Base-by-base conservation (phyloP, 768 basidiomycete genomes). In the Trametes elegans region DNA sequence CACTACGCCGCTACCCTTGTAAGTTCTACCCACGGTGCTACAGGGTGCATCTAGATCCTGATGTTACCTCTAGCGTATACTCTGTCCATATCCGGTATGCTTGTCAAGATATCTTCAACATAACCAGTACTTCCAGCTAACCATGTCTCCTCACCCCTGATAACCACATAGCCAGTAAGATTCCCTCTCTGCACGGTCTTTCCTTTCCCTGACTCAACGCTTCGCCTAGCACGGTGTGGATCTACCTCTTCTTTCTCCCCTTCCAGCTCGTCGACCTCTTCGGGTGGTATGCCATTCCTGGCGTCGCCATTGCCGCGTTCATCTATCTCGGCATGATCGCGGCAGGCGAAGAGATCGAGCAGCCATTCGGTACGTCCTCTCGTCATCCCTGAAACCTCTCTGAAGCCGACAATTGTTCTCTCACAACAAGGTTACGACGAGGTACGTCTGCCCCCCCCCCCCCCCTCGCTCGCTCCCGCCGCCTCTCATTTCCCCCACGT, bases 291-390 rank as follows among this genome's bases (percentile, higher is more conserved):
- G 79, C 85, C 5, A 82, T 89, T 38, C 81, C 83, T 1, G 86
- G 85, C 34, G 83, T 85, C 5, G 74, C 75, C 14, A 76, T 88
- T 36, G 84, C 86, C 2, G 72, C 83, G 0, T 86, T 87, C 69
- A 85, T 87, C 50, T 88, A 86, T 68, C 77, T 89, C n/a, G 87
- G 85, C 21, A 87, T 89, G 67, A 64, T 90, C 19, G 84, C 87
- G 7, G 84, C 86, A 1, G 87, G 83, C 19, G 82, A 85, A 60
- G 85, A 84, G 62, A 85, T 84, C 41, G 84, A 84, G 65, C 84
- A 85, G 64, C 84, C 84, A 0, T 85, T 85, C 63, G 84, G 81
- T 80, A 46, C 26, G 79, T 64, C 9, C 18, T 16, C 10, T 21
- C 13, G n/a, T n/a, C n/a, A n/a, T n/a, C 47, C 45, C 39, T 31